Base-by-base conservation (phyloP, 768 basidiomycete genomes). In the Suillus paluster region DNA sequence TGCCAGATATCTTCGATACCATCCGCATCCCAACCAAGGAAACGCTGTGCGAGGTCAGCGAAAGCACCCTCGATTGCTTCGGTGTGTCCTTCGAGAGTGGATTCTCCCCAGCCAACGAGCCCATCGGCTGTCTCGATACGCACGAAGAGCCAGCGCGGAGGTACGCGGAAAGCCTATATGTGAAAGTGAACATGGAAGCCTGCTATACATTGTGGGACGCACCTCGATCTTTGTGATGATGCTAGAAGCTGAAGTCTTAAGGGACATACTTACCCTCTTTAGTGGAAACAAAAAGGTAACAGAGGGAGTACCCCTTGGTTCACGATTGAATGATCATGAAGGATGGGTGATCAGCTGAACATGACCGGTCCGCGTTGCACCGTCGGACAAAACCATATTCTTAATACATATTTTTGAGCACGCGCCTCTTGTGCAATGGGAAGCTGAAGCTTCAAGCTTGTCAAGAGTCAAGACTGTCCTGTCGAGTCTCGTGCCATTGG, bases 1-100 rank as follows among this genome's bases (percentile, higher is more conserved):
- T 89, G 87, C 85, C 85, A 90, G 61, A 89, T 88, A 65, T 91
- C 88, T 68, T 91, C 84, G 61, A 92, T 91, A 62, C 82, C 80
- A 66, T 86, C 82, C 3, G 86, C 83, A 62, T 88, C 82, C 76
- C 80, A 83, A 33, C 86, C 86, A 5, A 84, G 69, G 68, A 90
- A 88, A 30, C 86, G 80, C 61, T 84, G 78, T 10, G 77, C 73
- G n/a, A 92, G 79, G 66, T 89, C 88, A 25, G 73, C 66, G 65
- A 84, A 80, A 17, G 87, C 86, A 30, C 89, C 89, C 71, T 90
- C 86, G 21, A 92, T 80, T 12, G 90, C 88, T 72, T 92, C 88
- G 7, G 87, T 87, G 70, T 91, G 89, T 12, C 79, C 84, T 71
- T 90, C 91, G 2, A 92, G 81, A 0, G 89, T 90, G 30, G 80